Evolutionary conservation across 2,329 filamentous ascomycete species (phyloP).

Genomic region (Aspergillus pseudoterreus): DNA sequence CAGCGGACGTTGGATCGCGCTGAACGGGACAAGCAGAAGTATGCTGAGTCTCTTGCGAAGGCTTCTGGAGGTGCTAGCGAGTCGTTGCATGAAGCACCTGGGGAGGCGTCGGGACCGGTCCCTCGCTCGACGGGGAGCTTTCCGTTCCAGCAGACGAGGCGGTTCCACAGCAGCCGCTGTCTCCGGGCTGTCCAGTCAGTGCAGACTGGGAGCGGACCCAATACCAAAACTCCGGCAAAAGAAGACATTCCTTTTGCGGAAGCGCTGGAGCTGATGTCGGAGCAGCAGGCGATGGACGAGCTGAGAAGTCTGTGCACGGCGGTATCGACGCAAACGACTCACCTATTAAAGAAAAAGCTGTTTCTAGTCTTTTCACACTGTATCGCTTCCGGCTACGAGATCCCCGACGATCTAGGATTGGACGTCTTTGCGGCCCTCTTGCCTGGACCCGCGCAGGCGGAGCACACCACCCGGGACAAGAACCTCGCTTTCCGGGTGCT

Average conservation of each 20-base stretch:
- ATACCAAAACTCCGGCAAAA: neutral
- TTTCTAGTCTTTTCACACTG: conserved; percentile 32
- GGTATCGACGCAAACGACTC: conserved; percentile 31
- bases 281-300: neutral
- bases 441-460: conserved; percentile 6
- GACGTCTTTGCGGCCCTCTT: conserved; percentile 38
- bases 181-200: too few species aligned
- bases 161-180: conserved; percentile 20
- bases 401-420: conserved; percentile 33
- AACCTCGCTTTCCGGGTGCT: conserved; percentile 40
- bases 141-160: conserved; percentile 25
- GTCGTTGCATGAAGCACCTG: conserved; percentile 19
- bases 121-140: conserved; percentile 15
- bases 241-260: neutral
- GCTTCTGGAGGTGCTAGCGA: conserved; percentile 21
- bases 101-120: conserved; percentile 14
- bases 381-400: conserved; percentile 28
- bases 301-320: neutral
- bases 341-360: conserved; percentile 34
- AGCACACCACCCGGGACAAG: conserved; percentile 22
- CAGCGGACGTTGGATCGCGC: conserved; percentile 42
- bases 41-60: conserved; percentile 22
- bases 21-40: conserved; percentile 35
- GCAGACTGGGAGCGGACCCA: neutral
- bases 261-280: neutral